A percentile compares a stretch with the other conserved stretches of the same genome.
These are phyloP conservation scores for Vitis riparia DNA, from an alignment of 164 flowering plant genomes.

Conservation along the genomic window DNA sequence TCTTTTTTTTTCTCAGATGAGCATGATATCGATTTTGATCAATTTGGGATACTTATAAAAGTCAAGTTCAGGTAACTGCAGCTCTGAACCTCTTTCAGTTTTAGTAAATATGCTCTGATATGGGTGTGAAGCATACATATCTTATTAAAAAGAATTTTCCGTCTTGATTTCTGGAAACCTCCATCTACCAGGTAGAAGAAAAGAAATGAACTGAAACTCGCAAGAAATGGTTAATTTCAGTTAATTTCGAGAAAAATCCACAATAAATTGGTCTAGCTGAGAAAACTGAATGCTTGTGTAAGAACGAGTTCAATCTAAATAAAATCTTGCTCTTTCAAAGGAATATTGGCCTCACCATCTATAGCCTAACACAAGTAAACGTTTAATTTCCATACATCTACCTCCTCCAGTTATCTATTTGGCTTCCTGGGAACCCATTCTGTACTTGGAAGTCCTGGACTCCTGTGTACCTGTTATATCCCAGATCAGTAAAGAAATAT, in stretches of 20 bases:
- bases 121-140: not conserved
- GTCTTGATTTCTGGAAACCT: too few relatives aligned
- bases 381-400: too few relatives aligned
- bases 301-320: not conserved
- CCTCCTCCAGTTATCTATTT: too few relatives aligned
- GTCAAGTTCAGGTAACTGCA: slow-evolving; percentile 85
- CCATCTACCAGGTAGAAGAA: too few relatives aligned
- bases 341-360: not conserved
- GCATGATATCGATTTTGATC: slow-evolving; percentile 75
- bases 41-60: slow-evolving; percentile 90
- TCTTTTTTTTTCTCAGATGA: slow-evolving; percentile 57
- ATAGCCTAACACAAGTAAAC: too few relatives aligned
- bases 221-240: not conserved
- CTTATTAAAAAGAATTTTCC: too few relatives aligned
- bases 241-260: not conserved
- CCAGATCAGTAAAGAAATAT: too few relatives aligned
- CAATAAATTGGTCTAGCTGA: not conserved
- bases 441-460: too few relatives aligned
- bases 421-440: too few relatives aligned
- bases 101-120: not conserved
- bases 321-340: not conserved
- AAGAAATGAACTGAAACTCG: too few relatives aligned
- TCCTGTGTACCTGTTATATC: too few relatives aligned
- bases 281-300: not conserved
- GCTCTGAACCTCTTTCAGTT: slow-evolving; percentile 1